A percentile compares a stretch with the other conserved stretches of the same genome.
Conservation (phyloP, 208 protist species). For the Leptomonas seymouri region DNA sequence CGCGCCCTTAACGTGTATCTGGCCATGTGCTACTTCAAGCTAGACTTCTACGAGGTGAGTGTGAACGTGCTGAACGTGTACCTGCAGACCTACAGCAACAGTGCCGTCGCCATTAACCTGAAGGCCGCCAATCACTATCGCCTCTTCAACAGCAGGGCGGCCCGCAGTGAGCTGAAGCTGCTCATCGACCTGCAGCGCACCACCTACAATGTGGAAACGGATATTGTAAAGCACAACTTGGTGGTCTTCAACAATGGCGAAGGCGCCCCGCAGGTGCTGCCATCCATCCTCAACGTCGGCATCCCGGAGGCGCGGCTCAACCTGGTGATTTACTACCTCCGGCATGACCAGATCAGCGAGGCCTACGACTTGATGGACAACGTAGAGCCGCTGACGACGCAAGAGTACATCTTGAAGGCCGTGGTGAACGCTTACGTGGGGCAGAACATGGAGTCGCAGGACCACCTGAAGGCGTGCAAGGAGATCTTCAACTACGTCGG, state of each 20-base stretch:
- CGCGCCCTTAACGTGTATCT: slow-evolving; percentile 96
- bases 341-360: slow-evolving; percentile 94
- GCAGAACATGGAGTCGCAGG: slow-evolving; percentile 89
- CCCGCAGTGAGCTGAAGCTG: slow-evolving; percentile 92
- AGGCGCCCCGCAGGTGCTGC: slow-evolving; percentile 95
- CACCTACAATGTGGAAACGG: slow-evolving; percentile 91
- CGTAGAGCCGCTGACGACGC: slow-evolving; percentile 90
- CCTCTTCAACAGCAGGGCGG: slow-evolving; percentile 94
- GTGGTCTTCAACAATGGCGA: slow-evolving; percentile 97
- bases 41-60: slow-evolving; percentile 97
- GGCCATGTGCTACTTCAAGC: slow-evolving; percentile 98
- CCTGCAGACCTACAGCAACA: slow-evolving; percentile 91
- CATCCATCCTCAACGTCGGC: slow-evolving; percentile 89
- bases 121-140: slow-evolving; percentile 97
- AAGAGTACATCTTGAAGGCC: slow-evolving; percentile 97
- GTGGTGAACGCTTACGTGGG: slow-evolving; percentile 94
- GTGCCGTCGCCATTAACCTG: slow-evolving; percentile 95
- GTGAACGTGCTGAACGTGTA: slow-evolving; percentile 93
- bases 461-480: slow-evolving; percentile 93
- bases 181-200: slow-evolving; percentile 89
- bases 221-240: slow-evolving; percentile 97
- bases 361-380: slow-evolving; percentile 96
- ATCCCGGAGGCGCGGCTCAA: slow-evolving; percentile 97
- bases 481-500: slow-evolving; percentile 98
- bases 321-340: slow-evolving; percentile 96